Conservation (phyloP, 352 stramenopile genomes). For the Phytopythium boreale region DNA sequence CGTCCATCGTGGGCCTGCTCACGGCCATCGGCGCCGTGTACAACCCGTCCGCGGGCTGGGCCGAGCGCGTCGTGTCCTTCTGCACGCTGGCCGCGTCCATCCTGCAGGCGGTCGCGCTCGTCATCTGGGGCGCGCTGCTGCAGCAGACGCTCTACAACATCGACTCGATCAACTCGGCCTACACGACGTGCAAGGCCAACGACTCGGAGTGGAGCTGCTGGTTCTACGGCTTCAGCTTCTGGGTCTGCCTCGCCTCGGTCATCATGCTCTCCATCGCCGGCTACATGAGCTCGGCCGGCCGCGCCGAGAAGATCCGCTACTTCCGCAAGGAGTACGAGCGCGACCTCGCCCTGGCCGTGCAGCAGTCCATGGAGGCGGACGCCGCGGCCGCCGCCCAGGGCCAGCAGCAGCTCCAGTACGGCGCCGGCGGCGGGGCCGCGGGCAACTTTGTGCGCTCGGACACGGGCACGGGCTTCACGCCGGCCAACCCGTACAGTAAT, state of each 20-base stretch:
- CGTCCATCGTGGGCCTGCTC: conserved; percentile 60
- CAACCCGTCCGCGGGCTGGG: conserved; percentile 70
- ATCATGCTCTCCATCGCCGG: conserved; percentile 75
- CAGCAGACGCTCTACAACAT: conserved; percentile 80
- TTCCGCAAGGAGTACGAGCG: conserved; percentile 83
- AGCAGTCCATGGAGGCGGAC: conserved; percentile 67
- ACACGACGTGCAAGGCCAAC: conserved; percentile 69
- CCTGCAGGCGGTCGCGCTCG: conserved; percentile 63
- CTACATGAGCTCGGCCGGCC: conserved; percentile 75
- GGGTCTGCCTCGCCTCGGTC: conserved; percentile 77
- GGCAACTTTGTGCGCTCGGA: conserved; percentile 47
- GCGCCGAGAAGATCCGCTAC: conserved; percentile 82
- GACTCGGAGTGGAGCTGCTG: conserved; percentile 72
- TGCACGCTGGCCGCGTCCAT: conserved; percentile 82
- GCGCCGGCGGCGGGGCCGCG: conserved; percentile 5
- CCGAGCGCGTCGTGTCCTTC: conserved; percentile 76
- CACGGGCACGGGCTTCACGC: conserved; percentile 27
- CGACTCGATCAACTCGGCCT: conserved; percentile 74
- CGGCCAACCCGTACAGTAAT: conserved; percentile 8
- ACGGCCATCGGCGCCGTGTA: conserved; percentile 69
- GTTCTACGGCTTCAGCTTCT: conserved; percentile 88
- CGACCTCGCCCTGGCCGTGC: conserved; percentile 69
- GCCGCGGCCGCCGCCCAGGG: conserved; percentile 15
- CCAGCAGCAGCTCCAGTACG: conserved; percentile 4
- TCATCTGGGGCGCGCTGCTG: conserved; percentile 76